Percentiles rank a stretch among this genome's conserved stretches.
Conservation (phyloP, 2,329 filamentous ascomycete genomes). For the Apiospora koreana region DNA sequence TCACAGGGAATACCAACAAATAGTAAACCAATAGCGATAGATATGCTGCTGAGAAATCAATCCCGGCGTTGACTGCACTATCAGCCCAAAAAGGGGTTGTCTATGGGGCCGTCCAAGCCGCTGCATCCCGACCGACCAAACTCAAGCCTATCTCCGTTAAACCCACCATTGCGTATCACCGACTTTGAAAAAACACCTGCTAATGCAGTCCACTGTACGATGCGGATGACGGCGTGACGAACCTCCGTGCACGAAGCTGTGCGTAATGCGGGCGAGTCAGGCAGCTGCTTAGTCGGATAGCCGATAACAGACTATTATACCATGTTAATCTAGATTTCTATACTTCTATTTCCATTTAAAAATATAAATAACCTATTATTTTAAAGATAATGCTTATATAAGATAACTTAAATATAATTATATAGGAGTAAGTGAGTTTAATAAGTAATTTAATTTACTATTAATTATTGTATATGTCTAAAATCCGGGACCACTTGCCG, state of each 20-base stretch:
- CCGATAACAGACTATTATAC: background rate
- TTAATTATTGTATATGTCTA: too few relatives aligned
- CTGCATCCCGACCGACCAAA: background rate
- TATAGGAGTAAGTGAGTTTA: too few relatives aligned
- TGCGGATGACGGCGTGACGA: background rate
- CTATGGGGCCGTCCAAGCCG: background rate
- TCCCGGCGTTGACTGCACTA: background rate
- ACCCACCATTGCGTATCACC: background rate
- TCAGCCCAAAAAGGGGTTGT: background rate
- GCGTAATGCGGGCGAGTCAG: background rate
- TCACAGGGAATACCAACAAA: background rate
- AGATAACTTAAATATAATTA: too few relatives aligned
- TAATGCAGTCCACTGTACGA: background rate
- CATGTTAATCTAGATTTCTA: too few relatives aligned
- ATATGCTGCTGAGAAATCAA: background rate
- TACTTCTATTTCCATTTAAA: too few relatives aligned
- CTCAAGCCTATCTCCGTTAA: background rate
- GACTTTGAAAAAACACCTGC: background rate
- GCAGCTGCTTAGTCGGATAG: background rate
- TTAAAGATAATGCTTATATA: too few relatives aligned
- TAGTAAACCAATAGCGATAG: background rate
- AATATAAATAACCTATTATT: too few relatives aligned
- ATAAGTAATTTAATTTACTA: too few relatives aligned
- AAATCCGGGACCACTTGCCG: too few relatives aligned
- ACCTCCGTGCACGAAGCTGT: background rate